Conservation (phyloP, 805 yeast species). For the Saccharomyces eubayanus region DNA sequence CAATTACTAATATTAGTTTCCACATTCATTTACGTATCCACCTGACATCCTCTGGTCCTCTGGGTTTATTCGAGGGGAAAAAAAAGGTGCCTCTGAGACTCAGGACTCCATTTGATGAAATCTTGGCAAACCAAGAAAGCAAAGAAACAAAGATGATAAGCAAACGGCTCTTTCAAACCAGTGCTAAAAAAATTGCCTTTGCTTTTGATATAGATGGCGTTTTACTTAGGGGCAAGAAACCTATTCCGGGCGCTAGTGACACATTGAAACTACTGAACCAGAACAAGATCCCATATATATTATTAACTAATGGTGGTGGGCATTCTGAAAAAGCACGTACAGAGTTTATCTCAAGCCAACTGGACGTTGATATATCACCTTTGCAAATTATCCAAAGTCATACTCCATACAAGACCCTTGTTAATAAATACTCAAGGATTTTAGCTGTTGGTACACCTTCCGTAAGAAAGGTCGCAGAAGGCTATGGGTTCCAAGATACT, state of each 20-base stretch:
- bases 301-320: slow-evolving; percentile 91
- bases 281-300: slow-evolving; percentile 61
- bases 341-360: slow-evolving; percentile 38
- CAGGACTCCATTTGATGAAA: neutral
- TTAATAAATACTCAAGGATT: slow-evolving; percentile 48
- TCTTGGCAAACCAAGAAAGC: neutral
- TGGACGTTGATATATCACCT: slow-evolving; percentile 40
- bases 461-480: slow-evolving; percentile 63
- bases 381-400: slow-evolving; percentile 77
- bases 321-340: slow-evolving; percentile 55
- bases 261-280: slow-evolving; percentile 49
- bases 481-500: slow-evolving; percentile 72
- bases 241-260: slow-evolving; percentile 56
- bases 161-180: slow-evolving; percentile 12
- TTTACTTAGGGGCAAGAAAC: slow-evolving; percentile 58
- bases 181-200: slow-evolving; percentile 20
- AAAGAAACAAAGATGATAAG: slow-evolving; percentile 7
- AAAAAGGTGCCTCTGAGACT: neutral
- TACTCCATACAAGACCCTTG: slow-evolving; percentile 68
- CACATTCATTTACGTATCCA: neutral
- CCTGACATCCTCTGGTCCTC: too few relatives aligned
- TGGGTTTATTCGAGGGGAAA: neutral
- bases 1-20: neutral
- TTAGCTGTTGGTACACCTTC: slow-evolving; percentile 70
- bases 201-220: slow-evolving; percentile 73